These are phyloP conservation scores for Zopfochytrium polystomum DNA, from an alignment of 371 early-diverging fungal genomes.

Conservation along the genomic window DNA sequence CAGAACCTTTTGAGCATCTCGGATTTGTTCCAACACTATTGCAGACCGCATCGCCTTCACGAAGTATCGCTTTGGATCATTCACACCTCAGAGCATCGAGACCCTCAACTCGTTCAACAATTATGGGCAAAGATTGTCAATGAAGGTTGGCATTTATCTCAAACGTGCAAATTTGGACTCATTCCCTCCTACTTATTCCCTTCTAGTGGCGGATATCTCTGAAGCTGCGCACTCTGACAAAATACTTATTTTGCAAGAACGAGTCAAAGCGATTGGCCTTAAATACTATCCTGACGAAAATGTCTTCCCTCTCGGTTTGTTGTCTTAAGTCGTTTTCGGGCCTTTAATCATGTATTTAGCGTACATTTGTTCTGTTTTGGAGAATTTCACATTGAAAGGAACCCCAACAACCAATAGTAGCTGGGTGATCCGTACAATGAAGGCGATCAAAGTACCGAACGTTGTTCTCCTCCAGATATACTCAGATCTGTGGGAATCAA, in stretches of 20 bases:
- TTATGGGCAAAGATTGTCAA: conserved; percentile 57
- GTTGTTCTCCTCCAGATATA: conserved; percentile 35
- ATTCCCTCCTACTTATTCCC: too few species aligned
- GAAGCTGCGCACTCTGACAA: conserved; percentile 31
- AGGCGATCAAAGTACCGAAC: conserved; percentile 26
- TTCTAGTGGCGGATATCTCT: conserved; percentile 16
- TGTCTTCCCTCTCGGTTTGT: conserved; percentile 46
- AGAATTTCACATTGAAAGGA: not conserved
- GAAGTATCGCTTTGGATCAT: conserved; percentile 61
- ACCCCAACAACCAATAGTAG: not conserved
- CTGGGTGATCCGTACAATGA: conserved; percentile 23
- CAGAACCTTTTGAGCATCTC: conserved; percentile 17
- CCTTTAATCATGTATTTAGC: not conserved
- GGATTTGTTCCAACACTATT: conserved; percentile 47
- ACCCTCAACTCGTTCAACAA: conserved; percentile 45
- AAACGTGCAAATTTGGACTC: too few species aligned
- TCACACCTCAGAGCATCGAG: conserved; percentile 57
- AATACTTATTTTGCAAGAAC: conserved; percentile 22
- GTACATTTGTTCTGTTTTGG: not conserved
- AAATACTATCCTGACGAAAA: conserved; percentile 52
- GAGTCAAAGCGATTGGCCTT: conserved; percentile 41
- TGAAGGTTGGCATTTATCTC: conserved; percentile 32
- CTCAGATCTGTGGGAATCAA: conserved; percentile 40
- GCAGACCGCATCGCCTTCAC: conserved; percentile 56
- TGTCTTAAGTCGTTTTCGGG: not conserved